Percentiles rank a stretch among this genome's conserved stretches.
phyloP scores from a whole-genome alignment of 441 rosid species.

The Monsonia emarginata region DNA sequence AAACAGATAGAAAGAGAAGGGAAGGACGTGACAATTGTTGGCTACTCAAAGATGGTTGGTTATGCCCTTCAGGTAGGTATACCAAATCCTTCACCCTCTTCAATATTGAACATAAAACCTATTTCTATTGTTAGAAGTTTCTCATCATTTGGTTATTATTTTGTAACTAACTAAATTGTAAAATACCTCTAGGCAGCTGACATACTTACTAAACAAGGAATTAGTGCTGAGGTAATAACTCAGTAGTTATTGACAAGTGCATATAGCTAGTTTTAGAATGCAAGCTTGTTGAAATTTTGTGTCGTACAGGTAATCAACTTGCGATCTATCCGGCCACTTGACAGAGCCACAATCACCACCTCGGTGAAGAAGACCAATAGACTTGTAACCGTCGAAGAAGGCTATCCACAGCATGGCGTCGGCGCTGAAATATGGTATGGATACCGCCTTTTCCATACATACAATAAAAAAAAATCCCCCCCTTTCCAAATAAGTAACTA shows the following conservation, averaged over 20 bases:
- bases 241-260: too few species aligned
- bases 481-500: background rate
- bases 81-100: too few species aligned
- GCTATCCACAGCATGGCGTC: constrained; percentile 90
- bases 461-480: too few species aligned
- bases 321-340: constrained; percentile 84
- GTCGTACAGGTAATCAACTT: constrained; percentile 92
- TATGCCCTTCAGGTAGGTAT: constrained; percentile 73
- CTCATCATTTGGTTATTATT: too few species aligned
- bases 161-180: too few species aligned
- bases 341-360: constrained; percentile 70
- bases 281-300: too few species aligned
- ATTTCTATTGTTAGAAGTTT: too few species aligned
- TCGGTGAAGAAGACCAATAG: constrained; percentile 91
- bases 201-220: constrained; percentile 80
- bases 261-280: too few species aligned
- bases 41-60: constrained; percentile 88
- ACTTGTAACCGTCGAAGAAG: constrained; percentile 90
- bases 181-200: constrained; percentile 99
- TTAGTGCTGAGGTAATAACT: constrained; percentile 86
- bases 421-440: constrained; percentile 93
- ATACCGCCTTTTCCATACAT: too few species aligned
- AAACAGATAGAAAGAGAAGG: constrained; percentile 87
- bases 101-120: too few species aligned
- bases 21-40: constrained; percentile 74